These are phyloP conservation scores for Penicillium subrubescens DNA, from an alignment of 495 filamentous ascomycete species.

Conservation along the genomic window DNA sequence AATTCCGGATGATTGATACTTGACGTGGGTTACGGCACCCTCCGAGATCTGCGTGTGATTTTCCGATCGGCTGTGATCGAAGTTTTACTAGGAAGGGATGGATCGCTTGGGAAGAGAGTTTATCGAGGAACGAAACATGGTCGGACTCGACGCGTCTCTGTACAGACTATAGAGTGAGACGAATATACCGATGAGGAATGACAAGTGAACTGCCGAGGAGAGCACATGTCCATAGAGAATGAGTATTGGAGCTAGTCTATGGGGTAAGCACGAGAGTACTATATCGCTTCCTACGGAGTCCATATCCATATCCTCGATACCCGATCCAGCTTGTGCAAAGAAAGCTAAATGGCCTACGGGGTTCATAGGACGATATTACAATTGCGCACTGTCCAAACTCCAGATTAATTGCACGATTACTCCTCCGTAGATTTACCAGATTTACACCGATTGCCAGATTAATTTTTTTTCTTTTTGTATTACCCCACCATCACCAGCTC, in stretches of 20 bases:
- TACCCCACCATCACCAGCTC: constrained; percentile 3
- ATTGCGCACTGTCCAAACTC: too few relatives aligned
- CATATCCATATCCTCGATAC: background rate
- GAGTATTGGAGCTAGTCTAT: background rate
- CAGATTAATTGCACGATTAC: background rate
- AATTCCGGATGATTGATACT: background rate
- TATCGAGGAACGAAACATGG: background rate
- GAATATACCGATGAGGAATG: background rate
- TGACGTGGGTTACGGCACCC: background rate
- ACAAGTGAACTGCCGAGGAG: constrained; percentile 5
- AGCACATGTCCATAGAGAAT: background rate
- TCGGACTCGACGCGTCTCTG: background rate
- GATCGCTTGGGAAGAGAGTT: background rate
- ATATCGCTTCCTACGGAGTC: background rate
- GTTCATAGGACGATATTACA: background rate
- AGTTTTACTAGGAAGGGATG: background rate
- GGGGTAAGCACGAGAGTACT: background rate
- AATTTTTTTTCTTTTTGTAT: background rate
- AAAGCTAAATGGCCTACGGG: background rate
- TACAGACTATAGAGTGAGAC: background rate
- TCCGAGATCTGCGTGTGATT: constrained; percentile 3
- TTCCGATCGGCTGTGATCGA: constrained; percentile 1
- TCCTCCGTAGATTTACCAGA: background rate
- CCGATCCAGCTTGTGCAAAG: background rate
- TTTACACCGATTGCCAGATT: background rate